A percentile compares a stretch with the other conserved stretches of the same genome.
These are phyloP conservation scores for Rhynchospora breviuscula DNA, from an alignment of 176 grass and related monocot species.

Conservation along the genomic window DNA sequence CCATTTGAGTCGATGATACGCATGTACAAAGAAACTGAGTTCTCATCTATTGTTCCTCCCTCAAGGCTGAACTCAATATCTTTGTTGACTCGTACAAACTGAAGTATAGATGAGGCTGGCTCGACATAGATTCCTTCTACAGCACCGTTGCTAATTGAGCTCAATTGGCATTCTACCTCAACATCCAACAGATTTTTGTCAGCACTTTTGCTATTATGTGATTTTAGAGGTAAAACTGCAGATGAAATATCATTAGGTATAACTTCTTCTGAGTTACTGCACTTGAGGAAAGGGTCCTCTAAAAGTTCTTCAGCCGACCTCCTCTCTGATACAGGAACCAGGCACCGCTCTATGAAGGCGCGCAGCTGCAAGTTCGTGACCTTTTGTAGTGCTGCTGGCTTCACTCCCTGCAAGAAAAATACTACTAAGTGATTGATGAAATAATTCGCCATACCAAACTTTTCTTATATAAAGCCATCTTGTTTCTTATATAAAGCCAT, in stretches of 20 bases:
- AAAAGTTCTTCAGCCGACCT: constrained; percentile 70
- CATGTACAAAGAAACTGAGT: constrained; percentile 15
- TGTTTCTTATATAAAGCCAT: constrained; percentile 2
- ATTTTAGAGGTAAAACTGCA: background rate
- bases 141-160: background rate
- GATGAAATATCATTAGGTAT: background rate
- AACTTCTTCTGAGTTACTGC: background rate
- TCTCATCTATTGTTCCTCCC: constrained; percentile 19
- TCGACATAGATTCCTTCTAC: background rate
- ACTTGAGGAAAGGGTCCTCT: constrained; percentile 12
- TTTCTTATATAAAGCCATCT: constrained; percentile 2
- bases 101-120: background rate
- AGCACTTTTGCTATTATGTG: background rate
- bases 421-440: background rate
- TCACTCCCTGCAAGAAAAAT: constrained; percentile 16
- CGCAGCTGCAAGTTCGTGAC: constrained; percentile 59
- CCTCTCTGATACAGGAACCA: constrained; percentile 71
- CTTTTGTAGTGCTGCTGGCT: constrained; percentile 16
- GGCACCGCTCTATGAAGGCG: constrained; percentile 76
- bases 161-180: background rate
- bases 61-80: constrained; percentile 27
- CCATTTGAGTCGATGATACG: constrained; percentile 21
- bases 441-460: background rate
- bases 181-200: background rate
- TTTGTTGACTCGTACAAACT: background rate